Evolutionary conservation across 1,139 yeast genomes (phyloP).

Genomic region (Nakaseomyces glabratus): DNA sequence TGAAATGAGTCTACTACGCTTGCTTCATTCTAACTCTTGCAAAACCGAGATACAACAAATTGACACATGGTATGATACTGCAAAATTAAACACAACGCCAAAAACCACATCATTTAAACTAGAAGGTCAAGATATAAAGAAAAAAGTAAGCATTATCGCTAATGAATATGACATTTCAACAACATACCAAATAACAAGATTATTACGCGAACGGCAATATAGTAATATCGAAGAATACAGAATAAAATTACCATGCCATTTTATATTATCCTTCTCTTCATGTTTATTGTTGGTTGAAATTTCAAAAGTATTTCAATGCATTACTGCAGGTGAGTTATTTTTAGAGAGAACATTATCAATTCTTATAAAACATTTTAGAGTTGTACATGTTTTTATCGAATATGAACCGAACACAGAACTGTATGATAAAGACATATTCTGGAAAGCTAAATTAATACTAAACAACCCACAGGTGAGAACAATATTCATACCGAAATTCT

Average conservation of each 20-base stretch:
- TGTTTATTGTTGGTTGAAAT: slow-evolving; percentile 16
- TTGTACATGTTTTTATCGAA: slow-evolving; percentile 15
- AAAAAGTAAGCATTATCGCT: no score
- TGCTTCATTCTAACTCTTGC: no score
- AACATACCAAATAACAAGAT: no score
- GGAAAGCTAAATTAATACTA: slow-evolving; percentile 19
- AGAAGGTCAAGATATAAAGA: no score
- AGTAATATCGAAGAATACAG: neutral
- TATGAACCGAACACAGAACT: slow-evolving; percentile 11
- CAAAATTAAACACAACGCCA: no score
- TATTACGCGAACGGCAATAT: no score
- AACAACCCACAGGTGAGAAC: slow-evolving; percentile 9
- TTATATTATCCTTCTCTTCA: slow-evolving; percentile 14
- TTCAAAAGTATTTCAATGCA: slow-evolving; percentile 16
- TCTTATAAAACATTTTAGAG: slow-evolving; percentile 13
- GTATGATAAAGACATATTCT: slow-evolving; percentile 19
- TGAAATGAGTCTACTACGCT: no score
- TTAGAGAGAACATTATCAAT: slow-evolving; percentile 10
- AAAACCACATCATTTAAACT: no score
- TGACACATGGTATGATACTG: no score
- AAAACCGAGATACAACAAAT: no score
- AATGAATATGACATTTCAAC: no score
- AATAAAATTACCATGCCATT: slow-evolving; percentile 13
- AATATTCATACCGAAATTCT: slow-evolving; percentile 10
- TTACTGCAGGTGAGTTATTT: slow-evolving; percentile 8